Evolutionary conservation across 148 eudicot genomes (phyloP).

Genomic region (Spergularia marina): DNA sequence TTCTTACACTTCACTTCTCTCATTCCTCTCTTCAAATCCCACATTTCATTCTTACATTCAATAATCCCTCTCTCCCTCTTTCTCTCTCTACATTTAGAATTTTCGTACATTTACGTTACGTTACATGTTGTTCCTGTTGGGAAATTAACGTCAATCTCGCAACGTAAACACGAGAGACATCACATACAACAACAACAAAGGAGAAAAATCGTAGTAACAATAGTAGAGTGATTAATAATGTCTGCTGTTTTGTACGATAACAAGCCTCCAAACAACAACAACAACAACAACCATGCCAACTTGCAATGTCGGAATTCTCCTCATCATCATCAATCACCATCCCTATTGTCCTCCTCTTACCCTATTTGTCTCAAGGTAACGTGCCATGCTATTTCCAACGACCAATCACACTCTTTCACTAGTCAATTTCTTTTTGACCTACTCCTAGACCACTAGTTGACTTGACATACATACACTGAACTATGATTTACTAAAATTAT

Average conservation of each 20-base stretch:
- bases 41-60: background rate
- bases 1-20: conserved; percentile 26
- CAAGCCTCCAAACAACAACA: conserved; percentile 22
- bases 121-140: too few species aligned
- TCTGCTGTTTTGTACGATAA: conserved; percentile 19
- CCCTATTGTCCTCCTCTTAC: conserved; percentile 40
- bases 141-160: too few species aligned
- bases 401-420: background rate
- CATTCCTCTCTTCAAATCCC: background rate
- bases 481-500: too few species aligned
- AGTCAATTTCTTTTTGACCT: conserved; percentile 20
- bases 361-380: conserved; percentile 73
- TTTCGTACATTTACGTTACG: background rate
- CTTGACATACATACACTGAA: background rate
- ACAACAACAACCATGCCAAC: conserved; percentile 15
- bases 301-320: conserved; percentile 10
- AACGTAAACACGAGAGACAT: too few species aligned
- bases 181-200: background rate
- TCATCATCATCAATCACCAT: conserved; percentile 25
- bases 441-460: conserved; percentile 2
- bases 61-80: too few species aligned
- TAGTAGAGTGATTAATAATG: conserved; percentile 16
- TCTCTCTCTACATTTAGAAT: background rate
- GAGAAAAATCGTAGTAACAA: background rate
- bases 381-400: background rate